Evolutionary conservation across 2,329 filamentous ascomycete species (phyloP), one percentile per base, ranked within the genome.

Genomic region (Lasiodiplodia hormozganensis): DNA sequence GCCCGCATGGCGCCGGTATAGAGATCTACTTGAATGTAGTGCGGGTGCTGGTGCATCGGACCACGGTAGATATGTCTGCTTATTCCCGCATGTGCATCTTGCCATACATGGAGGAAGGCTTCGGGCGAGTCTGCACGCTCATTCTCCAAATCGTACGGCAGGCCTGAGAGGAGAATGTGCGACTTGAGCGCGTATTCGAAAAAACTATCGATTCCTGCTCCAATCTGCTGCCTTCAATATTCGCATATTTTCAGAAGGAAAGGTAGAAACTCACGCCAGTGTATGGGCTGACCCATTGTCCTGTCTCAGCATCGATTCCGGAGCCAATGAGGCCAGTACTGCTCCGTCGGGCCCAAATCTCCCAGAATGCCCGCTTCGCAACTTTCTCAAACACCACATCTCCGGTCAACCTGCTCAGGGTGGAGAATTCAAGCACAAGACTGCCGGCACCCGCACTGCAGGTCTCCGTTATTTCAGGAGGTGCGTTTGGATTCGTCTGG

Each of bases 111-210:
- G 4, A 97, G 83, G 73, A 97, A 98, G 0, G 90, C 87, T 56
- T 93, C 91, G 0, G 94, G 84, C 0, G 91, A 91, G 65, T 84
- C 77, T 71, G 93, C 88, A 70, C 91, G 87, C 64, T 89, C 86
- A 2, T 87, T 74, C 14, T 71, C 68, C 5, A 75, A 52, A 54
- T 81, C 74, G 69, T 78, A 79, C 0, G 81, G 78, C 6, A 84
- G 88, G 1, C 93, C 92, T 2, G 95, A 97, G 25, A 98, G 87
- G 28, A 99, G 82, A 69, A 99, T 92, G 76, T 97, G 90, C 21
- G 94, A 94, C 81, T 99, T 99, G 74, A 98, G 86, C 3, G 96
- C 94, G 80, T 99, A 99, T 81, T 99, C 96, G 76, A 97, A 98
- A 82, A 99, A 99, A 81, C 94, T 97, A 82, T 99, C 96, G 75